Conservation (phyloP, 1,284 basidiomycete genomes). For the Cryptococcus sp. region DNA sequence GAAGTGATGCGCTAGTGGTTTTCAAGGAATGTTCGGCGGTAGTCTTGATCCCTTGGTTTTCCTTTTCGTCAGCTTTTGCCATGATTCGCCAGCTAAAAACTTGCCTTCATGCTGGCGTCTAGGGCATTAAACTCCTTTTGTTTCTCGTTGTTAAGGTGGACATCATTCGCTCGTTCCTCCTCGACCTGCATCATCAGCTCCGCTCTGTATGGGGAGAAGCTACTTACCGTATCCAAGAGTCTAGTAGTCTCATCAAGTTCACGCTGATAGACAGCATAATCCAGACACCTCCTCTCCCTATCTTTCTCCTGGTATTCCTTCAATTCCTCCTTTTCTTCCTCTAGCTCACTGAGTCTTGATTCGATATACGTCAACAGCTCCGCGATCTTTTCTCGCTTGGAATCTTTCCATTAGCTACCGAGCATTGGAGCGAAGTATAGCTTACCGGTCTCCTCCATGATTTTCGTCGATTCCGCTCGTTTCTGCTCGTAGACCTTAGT, state of each 20-base stretch:
- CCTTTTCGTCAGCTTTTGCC: conserved; percentile 48
- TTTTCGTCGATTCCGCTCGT: conserved; percentile 82
- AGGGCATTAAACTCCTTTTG: conserved; percentile 75
- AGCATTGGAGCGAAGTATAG: background rate
- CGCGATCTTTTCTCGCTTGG: conserved; percentile 85
- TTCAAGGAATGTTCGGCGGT: conserved; percentile 67
- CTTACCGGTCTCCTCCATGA: conserved; percentile 86
- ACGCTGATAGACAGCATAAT: conserved; percentile 88
- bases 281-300: conserved; percentile 87
- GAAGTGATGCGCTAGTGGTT: conserved; percentile 53
- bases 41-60: conserved; percentile 68
- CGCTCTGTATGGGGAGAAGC: conserved; percentile 1
- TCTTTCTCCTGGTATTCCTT: conserved; percentile 96
- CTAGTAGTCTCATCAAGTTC: conserved; percentile 85
- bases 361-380: conserved; percentile 90
- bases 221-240: conserved; percentile 64
- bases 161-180: conserved; percentile 69
- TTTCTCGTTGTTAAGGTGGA: conserved; percentile 75
- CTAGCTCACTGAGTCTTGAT: conserved; percentile 80
- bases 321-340: conserved; percentile 95
- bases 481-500: conserved; percentile 98
- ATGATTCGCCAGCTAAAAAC: conserved; percentile 21
- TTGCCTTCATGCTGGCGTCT: conserved; percentile 75
- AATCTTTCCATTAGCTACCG: conserved; percentile 50
- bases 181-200: conserved; percentile 49